phyloP scores from a whole-genome alignment of 169 alveolate species.

The Cyclospora cayetanensis region DNA sequence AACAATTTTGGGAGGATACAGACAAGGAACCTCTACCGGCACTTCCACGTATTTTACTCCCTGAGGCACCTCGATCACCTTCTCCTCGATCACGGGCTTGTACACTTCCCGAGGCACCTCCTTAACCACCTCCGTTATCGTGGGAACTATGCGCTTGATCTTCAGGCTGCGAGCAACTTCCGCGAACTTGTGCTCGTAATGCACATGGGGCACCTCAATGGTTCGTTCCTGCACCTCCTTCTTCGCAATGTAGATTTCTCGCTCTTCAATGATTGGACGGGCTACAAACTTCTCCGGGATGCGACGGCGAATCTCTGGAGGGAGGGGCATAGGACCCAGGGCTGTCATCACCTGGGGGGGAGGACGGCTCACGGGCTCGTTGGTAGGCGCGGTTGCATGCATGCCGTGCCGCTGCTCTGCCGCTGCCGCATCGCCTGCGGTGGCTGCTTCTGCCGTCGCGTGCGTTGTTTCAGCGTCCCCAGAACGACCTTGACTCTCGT shows the following conservation, averaged over 20 bases:
- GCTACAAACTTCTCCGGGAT: slow-evolving; percentile 89
- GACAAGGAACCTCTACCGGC: slow-evolving; percentile 88
- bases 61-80: slow-evolving; percentile 87
- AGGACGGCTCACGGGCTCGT: slow-evolving; percentile 64
- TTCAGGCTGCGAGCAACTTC: slow-evolving; percentile 80
- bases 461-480: background rate
- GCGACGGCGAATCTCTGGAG: slow-evolving; percentile 82
- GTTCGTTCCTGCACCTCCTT: slow-evolving; percentile 86
- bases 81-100: slow-evolving; percentile 88
- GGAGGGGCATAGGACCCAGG: slow-evolving; percentile 87
- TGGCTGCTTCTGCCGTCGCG: slow-evolving; percentile 9
- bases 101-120: slow-evolving; percentile 84
- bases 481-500: background rate
- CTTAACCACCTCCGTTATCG: slow-evolving; percentile 82
- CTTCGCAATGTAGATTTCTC: slow-evolving; percentile 86
- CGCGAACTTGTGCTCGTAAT: slow-evolving; percentile 86
- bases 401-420: background rate
- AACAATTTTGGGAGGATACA: slow-evolving; percentile 87
- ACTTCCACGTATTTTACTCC: slow-evolving; percentile 89
- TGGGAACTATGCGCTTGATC: slow-evolving; percentile 83
- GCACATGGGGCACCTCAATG: slow-evolving; percentile 86
- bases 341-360: slow-evolving; percentile 89
- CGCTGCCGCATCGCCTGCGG: background rate
- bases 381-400: background rate
- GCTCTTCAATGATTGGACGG: slow-evolving; percentile 85